A percentile compares a stretch with the other conserved stretches of the same genome.
Conservation (phyloP, 140 eudicot genomes). For the Cichorium intybus region DNA sequence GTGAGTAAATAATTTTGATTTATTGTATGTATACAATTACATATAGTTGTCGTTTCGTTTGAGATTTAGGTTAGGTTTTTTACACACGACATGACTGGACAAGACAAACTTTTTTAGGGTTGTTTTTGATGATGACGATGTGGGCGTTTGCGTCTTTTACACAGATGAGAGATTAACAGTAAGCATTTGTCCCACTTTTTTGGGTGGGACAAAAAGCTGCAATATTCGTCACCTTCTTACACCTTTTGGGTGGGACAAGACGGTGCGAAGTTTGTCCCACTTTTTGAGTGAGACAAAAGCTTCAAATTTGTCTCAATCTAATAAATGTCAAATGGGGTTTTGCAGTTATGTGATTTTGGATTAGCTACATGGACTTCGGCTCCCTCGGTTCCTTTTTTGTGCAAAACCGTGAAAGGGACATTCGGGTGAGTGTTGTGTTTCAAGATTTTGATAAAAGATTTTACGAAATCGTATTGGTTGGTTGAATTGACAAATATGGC, state of each 20-base stretch:
- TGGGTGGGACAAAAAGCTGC: not conserved
- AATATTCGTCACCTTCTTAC: no score
- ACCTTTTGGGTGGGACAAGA: not conserved
- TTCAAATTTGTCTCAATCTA: not conserved
- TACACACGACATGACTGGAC: no score
- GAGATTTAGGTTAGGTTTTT: not conserved
- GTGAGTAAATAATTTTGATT: slow-evolving; percentile 32
- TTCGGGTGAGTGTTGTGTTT: slow-evolving; percentile 67
- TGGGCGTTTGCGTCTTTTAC: no score
- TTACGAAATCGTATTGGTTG: not conserved
- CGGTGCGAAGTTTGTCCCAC: not conserved
- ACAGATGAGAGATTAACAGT: no score
- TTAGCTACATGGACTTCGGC: slow-evolving; percentile 96
- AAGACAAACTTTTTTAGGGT: no score
- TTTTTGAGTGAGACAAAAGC: not conserved
- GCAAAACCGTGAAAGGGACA: slow-evolving; percentile 98
- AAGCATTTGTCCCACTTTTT: not conserved
- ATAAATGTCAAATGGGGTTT: slow-evolving; percentile 3
- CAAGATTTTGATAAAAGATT: not conserved
- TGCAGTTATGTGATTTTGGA: slow-evolving; percentile 94
- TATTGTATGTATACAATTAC: not conserved
- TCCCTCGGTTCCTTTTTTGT: slow-evolving; percentile 92
- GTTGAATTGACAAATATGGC: not conserved
- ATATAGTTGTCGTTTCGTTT: not conserved
- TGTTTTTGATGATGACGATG: no score